Evolutionary conservation across 805 yeast species (phyloP).

Genomic region (Saccharomycopsis sp.): DNA sequence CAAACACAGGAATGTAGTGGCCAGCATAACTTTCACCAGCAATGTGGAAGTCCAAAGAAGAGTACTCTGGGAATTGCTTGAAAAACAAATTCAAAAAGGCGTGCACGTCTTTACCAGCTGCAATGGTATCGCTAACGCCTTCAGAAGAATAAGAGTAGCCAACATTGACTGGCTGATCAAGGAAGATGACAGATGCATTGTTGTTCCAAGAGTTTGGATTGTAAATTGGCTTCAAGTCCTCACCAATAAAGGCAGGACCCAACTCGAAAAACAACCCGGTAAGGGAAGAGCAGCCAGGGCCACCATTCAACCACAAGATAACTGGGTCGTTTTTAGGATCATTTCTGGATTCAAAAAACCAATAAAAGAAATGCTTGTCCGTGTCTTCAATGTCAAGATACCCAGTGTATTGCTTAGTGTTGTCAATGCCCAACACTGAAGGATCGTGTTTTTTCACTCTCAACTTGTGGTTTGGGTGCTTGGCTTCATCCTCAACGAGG

Average conservation of each 20-base stretch:
- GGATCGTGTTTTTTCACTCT: slow-evolving; percentile 57
- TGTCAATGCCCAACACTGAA: slow-evolving; percentile 65
- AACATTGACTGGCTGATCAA: slow-evolving; percentile 84
- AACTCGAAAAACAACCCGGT: slow-evolving; percentile 82
- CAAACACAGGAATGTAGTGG: slow-evolving; percentile 86
- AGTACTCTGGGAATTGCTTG: slow-evolving; percentile 56
- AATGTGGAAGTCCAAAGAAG: slow-evolving; percentile 60
- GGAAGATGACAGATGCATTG: slow-evolving; percentile 76
- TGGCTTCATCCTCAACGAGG: slow-evolving; percentile 31
- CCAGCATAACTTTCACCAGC: slow-evolving; percentile 95
- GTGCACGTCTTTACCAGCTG: slow-evolving; percentile 78
- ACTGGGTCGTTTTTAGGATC: slow-evolving; percentile 83
- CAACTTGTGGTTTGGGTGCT: slow-evolving; percentile 43
- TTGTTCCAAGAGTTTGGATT: slow-evolving; percentile 80
- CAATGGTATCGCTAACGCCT: slow-evolving; percentile 60
- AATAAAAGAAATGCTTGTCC: slow-evolving; percentile 56
- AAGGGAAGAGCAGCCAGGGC: slow-evolving; percentile 88
- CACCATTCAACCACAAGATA: slow-evolving; percentile 87
- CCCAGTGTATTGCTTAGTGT: slow-evolving; percentile 75
- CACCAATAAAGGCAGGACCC: slow-evolving; percentile 66
- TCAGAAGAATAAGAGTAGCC: slow-evolving; percentile 63
- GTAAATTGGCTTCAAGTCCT: slow-evolving; percentile 50
- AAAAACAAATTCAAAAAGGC: slow-evolving; percentile 74
- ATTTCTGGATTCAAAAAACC: slow-evolving; percentile 84
- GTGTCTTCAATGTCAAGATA: slow-evolving; percentile 76